Evolutionary conservation across 1,284 basidiomycete species (phyloP).

Genomic region (Heliocybe sulcata): DNA sequence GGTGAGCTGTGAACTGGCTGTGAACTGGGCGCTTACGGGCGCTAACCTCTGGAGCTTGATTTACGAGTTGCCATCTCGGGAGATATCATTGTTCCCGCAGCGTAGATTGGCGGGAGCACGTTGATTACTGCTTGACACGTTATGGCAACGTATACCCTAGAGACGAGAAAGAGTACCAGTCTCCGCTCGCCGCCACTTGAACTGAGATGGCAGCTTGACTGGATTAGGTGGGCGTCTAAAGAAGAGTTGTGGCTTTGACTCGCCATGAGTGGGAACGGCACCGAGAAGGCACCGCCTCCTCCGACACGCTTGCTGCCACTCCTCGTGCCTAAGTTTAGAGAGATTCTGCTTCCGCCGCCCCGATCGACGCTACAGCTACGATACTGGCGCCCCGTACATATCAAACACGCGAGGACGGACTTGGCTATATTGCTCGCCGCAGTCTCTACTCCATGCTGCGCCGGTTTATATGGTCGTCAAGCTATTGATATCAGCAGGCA

Average conservation of each 20-base stretch:
- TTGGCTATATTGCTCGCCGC: no score
- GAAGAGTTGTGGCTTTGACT: background rate
- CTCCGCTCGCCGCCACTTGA: background rate
- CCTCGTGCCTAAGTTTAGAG: background rate
- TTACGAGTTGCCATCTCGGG: background rate
- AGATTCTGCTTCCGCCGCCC: no score
- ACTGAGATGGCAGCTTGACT: background rate
- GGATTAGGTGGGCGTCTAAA: background rate
- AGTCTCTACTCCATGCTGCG: no score
- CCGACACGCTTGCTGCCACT: background rate
- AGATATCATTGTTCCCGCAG: background rate
- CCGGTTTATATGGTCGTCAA: no score
- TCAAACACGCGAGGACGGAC: no score
- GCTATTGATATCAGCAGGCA: no score
- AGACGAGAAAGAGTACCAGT: background rate
- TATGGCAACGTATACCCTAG: background rate
- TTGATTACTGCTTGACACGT: background rate
- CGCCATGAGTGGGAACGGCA: background rate
- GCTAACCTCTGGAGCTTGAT: background rate
- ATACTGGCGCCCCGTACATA: no score
- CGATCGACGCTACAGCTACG: no score
- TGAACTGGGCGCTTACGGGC: background rate
- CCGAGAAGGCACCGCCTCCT: background rate
- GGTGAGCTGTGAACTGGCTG: background rate
- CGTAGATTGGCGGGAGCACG: background rate